Evolutionary conservation across 352 stramenopile genomes (phyloP).

Genomic region (Halophytophthora polymorphica): DNA sequence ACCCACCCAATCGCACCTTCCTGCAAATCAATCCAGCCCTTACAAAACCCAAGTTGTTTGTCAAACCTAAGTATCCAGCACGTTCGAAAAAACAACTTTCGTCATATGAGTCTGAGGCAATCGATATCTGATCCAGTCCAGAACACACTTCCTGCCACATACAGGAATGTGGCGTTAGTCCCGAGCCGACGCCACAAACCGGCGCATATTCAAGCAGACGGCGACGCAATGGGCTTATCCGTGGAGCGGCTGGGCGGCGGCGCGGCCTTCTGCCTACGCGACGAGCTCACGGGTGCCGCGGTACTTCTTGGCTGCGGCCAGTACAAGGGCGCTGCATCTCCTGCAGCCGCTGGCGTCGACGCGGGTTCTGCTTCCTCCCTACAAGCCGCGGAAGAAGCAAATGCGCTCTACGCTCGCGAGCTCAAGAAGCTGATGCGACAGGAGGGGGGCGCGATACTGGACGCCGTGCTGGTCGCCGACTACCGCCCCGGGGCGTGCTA

Average conservation of each 20-base stretch:
- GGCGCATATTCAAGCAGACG: not conserved
- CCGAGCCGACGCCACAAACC: not conserved
- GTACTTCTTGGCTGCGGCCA: slow-evolving; percentile 70
- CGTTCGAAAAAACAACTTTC: not conserved
- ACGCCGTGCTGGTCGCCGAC: slow-evolving; percentile 62
- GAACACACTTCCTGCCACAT: not conserved
- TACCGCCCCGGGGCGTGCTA: slow-evolving; percentile 67
- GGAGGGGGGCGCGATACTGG: slow-evolving; percentile 33
- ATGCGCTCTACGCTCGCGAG: slow-evolving; percentile 51
- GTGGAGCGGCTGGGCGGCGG: slow-evolving; percentile 68
- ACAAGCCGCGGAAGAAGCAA: slow-evolving; percentile 23
- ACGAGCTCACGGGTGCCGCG: slow-evolving; percentile 41
- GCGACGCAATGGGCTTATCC: slow-evolving; percentile 62
- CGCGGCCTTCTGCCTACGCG: slow-evolving; percentile 63
- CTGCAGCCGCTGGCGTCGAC: slow-evolving; percentile 38
- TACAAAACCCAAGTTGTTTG: too few relatives aligned
- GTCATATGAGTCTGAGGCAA: not conserved
- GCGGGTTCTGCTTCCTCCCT: not conserved
- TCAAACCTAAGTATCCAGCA: too few relatives aligned
- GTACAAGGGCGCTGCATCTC: slow-evolving; percentile 17
- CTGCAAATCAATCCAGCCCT: too few relatives aligned
- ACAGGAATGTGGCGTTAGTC: not conserved
- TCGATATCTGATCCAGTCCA: not conserved
- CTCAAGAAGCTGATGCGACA: slow-evolving; percentile 51
- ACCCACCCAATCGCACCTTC: too few relatives aligned